Evolutionary conservation across 768 basidiomycete species (phyloP), one percentile per base, ranked within the genome.

Genomic region (Mycena epipterygia): DNA sequence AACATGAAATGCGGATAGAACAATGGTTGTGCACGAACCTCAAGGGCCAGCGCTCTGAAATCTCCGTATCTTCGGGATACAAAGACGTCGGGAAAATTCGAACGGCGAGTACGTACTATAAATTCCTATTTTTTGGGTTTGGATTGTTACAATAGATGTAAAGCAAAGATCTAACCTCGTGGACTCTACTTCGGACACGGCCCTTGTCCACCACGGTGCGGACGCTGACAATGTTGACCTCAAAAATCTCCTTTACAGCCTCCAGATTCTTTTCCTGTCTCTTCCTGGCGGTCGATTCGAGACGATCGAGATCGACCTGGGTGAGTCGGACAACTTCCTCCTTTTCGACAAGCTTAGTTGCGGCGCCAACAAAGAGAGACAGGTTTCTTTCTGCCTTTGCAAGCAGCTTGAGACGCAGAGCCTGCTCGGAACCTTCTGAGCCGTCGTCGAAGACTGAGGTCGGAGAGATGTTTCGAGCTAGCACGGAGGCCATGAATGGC

Each of bases 51-150:
- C 2, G 95, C 93, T 78, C 86, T 92, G 80, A 99, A 99, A 79
- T 99, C 98, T 9, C 97, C 97, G 78, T 99, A 96, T 72, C 98
- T 87, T 66, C 98, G 88, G 1, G 95, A 94, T 6, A 99, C 98
- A 80, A 90, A 96, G 2, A 95, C 87, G 72, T 98, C 96, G 3
- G 85, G 87, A 71, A 87, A 86, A 17, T 89, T 86, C 8, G 90
- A 88, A 46, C 96, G 87, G 19, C 92, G 87, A 0, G 97, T 99
- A 33, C 95, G 90, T 33, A 99, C 90, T 74, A 99, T 91, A 79
- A 99, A 99, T 86, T 99, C 98, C 94, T 99, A 75, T 21, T 56
- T 19, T 39, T 48, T 56, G 64, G 55, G 73, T 46, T 64, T 73
- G 60, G 64, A 46, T 63, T 39, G 39, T 62, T 35, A 35, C 46